Evolutionary conservation across 495 filamentous ascomycete genomes (phyloP).

Genomic region (Aspergillus indologenus): DNA sequence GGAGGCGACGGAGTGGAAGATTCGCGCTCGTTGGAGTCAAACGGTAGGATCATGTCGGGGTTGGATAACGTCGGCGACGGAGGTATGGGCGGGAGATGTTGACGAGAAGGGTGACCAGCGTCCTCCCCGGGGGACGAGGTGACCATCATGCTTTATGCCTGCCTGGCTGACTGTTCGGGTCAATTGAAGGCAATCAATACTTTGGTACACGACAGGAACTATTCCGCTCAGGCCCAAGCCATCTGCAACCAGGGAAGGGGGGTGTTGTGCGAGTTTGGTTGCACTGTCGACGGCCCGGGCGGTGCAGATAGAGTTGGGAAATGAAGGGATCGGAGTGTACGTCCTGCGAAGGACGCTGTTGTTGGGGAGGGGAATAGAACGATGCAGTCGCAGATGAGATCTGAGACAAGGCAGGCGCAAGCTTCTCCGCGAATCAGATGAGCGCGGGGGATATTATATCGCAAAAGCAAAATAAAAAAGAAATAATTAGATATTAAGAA

Average conservation of each 20-base stretch:
- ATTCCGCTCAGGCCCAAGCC: conserved; percentile 12
- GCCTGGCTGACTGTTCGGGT: neutral
- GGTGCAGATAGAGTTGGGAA: conserved; percentile 12
- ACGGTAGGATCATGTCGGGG: conserved; percentile 88
- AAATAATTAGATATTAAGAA: conserved; percentile 9
- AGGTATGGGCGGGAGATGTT: conserved; percentile 14
- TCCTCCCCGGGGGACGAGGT: conserved; percentile 14
- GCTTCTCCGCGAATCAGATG: neutral
- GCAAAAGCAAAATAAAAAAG: neutral
- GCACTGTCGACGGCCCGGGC: conserved; percentile 9
- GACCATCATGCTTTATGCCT: conserved; percentile 8
- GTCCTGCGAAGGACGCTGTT: neutral
- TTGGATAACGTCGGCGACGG: conserved; percentile 87
- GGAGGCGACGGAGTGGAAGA: conserved; percentile 50
- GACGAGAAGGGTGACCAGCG: conserved; percentile 8
- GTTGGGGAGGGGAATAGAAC: neutral
- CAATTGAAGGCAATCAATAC: neutral
- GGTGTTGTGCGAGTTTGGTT: conserved; percentile 2
- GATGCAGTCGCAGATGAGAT: conserved; percentile 9
- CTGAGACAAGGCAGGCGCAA: conserved; percentile 3
- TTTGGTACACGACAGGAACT: conserved; percentile 3
- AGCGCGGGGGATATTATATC: neutral
- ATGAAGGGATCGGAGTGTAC: conserved; percentile 7
- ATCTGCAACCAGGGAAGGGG: conserved; percentile 10
- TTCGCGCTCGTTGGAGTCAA: conserved; percentile 54